These are phyloP conservation scores for Hyparrhenia diplandra DNA, from an alignment of 176 grass and related monocot species.

Conservation along the genomic window DNA sequence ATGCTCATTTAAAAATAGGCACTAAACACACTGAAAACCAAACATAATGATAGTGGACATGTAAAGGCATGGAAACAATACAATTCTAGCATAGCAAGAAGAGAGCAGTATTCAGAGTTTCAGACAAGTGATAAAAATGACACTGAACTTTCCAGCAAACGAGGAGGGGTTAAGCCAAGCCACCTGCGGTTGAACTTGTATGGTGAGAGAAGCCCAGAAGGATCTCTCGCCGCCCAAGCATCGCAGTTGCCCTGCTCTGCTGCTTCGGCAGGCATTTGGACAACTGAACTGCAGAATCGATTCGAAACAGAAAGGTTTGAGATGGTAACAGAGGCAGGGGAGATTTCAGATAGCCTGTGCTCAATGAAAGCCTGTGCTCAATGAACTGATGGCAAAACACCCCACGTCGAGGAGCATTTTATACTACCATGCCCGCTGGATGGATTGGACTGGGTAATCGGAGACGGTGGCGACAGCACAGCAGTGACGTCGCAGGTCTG, in stretches of 20 bases:
- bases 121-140: neutral
- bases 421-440: no score
- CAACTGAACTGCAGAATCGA: conserved; percentile 3
- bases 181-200: conserved; percentile 62
- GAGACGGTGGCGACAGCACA: neutral
- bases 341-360: neutral
- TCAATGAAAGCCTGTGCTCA: no score
- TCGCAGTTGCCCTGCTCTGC: conserved; percentile 48
- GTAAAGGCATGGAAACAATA: neutral
- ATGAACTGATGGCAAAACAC: no score
- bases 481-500: neutral
- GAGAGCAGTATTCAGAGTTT: neutral
- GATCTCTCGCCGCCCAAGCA: conserved; percentile 63
- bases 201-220: conserved; percentile 59
- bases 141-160: neutral
- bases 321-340: neutral
- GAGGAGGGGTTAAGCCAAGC: neutral
- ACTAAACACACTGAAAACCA: neutral
- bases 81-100: neutral
- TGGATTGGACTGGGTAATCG: no score
- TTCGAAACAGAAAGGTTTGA: neutral
- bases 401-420: no score
- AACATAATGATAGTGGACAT: neutral
- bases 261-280: conserved; percentile 36
- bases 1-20: neutral